Percentiles rank a stretch among this genome's conserved stretches.
Evolutionary conservation across 2,329 filamentous ascomycete genomes (phyloP).

Genomic region (Truncatella angustata): DNA sequence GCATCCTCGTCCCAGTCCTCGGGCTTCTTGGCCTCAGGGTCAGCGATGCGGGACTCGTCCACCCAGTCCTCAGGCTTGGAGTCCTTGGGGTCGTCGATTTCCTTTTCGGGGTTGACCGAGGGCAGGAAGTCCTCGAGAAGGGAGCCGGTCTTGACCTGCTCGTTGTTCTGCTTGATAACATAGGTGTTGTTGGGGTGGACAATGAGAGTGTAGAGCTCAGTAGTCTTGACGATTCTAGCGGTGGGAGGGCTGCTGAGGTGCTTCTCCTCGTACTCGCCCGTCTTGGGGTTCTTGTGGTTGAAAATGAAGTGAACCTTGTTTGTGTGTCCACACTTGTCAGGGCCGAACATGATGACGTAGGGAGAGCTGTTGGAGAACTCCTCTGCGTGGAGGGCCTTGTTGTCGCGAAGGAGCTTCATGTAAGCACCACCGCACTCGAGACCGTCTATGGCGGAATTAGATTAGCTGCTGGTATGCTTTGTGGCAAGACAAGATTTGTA

Average conservation of each 20-base stretch:
- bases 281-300: slow-evolving; percentile 99
- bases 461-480: slow-evolving; percentile 29
- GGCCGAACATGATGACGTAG: slow-evolving; percentile 99
- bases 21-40: slow-evolving; percentile 92
- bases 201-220: slow-evolving; percentile 93
- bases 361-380: slow-evolving; percentile 98
- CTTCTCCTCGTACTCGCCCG: slow-evolving; percentile 99
- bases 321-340: slow-evolving; percentile 97
- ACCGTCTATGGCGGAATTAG: slow-evolving; percentile 59
- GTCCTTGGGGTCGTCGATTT: slow-evolving; percentile 94
- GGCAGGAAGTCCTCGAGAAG: slow-evolving; percentile 93
- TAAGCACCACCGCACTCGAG: slow-evolving; percentile 98
- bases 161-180: slow-evolving; percentile 87
- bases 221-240: slow-evolving; percentile 86
- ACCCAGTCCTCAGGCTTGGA: slow-evolving; percentile 95
- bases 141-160: slow-evolving; percentile 82
- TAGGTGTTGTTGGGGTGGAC: slow-evolving; percentile 96
- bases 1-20: slow-evolving; percentile 99
- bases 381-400: slow-evolving; percentile 92
- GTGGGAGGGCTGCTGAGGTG: slow-evolving; percentile 82
- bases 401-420: slow-evolving; percentile 97
- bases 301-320: slow-evolving; percentile 99
- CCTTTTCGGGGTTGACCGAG: slow-evolving; percentile 87
- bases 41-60: slow-evolving; percentile 85
- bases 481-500: slow-evolving; percentile 18